Percentiles rank a stretch among this genome's conserved stretches.
Evolutionary conservation across 202 grass and related monocot species (phyloP).

Genomic region (Carex sylvatica): DNA sequence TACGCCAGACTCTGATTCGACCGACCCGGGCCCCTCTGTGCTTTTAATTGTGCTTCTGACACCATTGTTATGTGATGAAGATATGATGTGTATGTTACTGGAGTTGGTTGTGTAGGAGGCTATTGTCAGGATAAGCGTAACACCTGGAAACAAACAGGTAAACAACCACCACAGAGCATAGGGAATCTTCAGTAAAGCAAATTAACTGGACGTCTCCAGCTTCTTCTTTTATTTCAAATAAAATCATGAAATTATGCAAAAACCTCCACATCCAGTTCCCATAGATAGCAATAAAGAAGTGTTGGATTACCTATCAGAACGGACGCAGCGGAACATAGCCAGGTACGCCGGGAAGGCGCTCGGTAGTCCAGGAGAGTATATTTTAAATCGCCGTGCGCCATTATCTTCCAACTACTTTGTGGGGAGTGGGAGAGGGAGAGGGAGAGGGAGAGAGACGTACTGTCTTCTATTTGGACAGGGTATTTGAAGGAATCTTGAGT

Average conservation of each 20-base stretch:
- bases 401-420: neutral
- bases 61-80: neutral
- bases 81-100: conserved; percentile 5
- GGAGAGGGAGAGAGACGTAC: neutral
- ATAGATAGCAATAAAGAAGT: neutral
- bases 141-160: neutral
- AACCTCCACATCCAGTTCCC: neutral
- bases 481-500: neutral
- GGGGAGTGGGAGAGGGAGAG: too few species aligned
- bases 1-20: conserved; percentile 43
- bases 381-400: neutral
- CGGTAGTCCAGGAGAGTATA: neutral
- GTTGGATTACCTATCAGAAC: neutral
- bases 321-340: neutral
- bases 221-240: neutral
- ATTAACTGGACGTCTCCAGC: neutral
- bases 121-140: neutral
- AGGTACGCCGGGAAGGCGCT: neutral
- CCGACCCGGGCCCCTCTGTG: conserved; percentile 31
- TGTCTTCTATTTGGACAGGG: neutral
- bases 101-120: neutral
- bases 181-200: neutral
- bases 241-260: neutral
- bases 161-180: neutral
- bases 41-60: neutral